Percentiles rank a stretch among this genome's conserved stretches.
Evolutionary conservation across 257 asterid species (phyloP).

Genomic region (Solanum tarijense): DNA sequence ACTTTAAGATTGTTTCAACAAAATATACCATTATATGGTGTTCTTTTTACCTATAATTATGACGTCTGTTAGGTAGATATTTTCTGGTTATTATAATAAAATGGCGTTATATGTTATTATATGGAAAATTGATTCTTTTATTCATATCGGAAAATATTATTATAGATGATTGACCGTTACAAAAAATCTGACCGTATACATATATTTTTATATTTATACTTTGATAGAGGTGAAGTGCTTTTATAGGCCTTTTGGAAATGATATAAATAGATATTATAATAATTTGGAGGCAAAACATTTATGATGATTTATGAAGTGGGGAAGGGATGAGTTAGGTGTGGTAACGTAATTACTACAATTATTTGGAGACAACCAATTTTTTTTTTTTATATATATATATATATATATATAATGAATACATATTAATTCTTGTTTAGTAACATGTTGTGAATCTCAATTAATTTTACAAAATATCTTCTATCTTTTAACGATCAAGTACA

Average conservation of each 20-base stretch:
- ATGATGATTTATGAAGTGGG: background rate
- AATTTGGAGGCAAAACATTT: background rate
- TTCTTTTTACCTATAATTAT: too few relatives aligned
- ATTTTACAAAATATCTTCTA: background rate
- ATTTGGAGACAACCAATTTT: background rate
- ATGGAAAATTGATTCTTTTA: background rate
- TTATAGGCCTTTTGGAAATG: background rate
- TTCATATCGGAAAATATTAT: too few relatives aligned
- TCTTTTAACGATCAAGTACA: background rate
- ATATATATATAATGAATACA: background rate
- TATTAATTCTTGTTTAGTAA: background rate
- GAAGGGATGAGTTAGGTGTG: background rate
- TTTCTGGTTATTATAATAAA: background rate
- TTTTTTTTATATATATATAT: background rate
- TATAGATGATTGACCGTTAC: background rate
- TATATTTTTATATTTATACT: too few relatives aligned
- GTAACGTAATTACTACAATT: background rate
- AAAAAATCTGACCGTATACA: too few relatives aligned
- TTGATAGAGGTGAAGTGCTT: background rate
- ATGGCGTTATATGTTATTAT: too few relatives aligned
- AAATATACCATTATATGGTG: too few relatives aligned
- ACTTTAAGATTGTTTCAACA: background rate
- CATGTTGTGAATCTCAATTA: background rate
- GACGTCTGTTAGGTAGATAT: background rate
- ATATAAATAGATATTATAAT: background rate